Percentiles rank a stretch among this genome's conserved stretches.
Conservation (phyloP, 129 eudicot species). For the Centrapalus pauciflorus region DNA sequence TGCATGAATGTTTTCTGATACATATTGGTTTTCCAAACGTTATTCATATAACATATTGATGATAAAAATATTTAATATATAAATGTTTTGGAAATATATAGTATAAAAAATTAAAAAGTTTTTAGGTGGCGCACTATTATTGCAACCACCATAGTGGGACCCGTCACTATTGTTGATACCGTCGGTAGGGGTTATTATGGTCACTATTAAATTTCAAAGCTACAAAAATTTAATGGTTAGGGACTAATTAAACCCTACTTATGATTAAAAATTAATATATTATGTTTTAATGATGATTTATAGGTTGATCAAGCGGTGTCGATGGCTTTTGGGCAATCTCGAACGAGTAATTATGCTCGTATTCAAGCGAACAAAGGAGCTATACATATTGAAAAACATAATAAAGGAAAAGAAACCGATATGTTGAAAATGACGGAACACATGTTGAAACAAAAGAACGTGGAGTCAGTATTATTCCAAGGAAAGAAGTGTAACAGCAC, state of each 20-base stretch:
- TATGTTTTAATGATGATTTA: conserved; percentile 1
- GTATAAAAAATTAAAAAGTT: not conserved
- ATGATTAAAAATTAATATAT: not conserved
- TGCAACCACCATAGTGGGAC: conserved; percentile 20
- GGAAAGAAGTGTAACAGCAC: conserved; percentile 53
- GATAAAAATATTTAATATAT: not conserved
- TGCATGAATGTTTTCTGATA: too few relatives aligned
- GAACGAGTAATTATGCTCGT: conserved; percentile 43
- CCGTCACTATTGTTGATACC: conserved; percentile 23
- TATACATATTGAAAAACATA: not conserved
- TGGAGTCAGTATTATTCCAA: conserved; percentile 52
- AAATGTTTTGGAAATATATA: not conserved
- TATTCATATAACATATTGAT: not conserved
- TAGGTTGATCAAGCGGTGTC: conserved; percentile 86
- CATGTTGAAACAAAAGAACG: conserved; percentile 55
- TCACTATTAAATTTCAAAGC: conserved; percentile 18
- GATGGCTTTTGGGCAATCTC: conserved; percentile 65
- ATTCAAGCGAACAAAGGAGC: conserved; percentile 48
- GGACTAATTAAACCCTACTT: not conserved
- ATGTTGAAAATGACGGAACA: conserved; percentile 21
- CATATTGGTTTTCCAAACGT: not conserved
- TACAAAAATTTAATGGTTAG: conserved; percentile 14
- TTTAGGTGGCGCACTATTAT: conserved; percentile 26
- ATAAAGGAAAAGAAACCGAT: conserved; percentile 2
- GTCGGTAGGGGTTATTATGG: conserved; percentile 37